A percentile compares a stretch with the other conserved stretches of the same genome.
Evolutionary conservation across 164 flowering plant genomes (phyloP).

Genomic region (Aristolochia californica): DNA sequence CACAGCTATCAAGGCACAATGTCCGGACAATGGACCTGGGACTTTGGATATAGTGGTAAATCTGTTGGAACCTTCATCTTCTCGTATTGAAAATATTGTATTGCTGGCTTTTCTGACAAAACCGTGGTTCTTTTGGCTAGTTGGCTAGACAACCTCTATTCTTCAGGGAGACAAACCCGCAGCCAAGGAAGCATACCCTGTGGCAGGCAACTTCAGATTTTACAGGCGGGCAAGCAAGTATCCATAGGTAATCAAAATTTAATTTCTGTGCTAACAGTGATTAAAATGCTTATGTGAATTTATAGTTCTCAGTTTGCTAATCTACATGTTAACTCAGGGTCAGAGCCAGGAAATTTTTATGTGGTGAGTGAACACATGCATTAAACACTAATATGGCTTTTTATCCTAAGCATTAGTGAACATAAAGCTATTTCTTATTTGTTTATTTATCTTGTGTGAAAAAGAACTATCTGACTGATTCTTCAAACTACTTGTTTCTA

Average conservation of each 20-base stretch:
- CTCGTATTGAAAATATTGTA: background rate
- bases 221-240: conserved; percentile 70
- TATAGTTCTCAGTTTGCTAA: too few species aligned
- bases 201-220: conserved; percentile 88
- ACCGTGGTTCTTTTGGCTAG: conserved; percentile 23
- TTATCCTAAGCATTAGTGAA: too few species aligned
- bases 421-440: too few species aligned
- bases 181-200: conserved; percentile 80
- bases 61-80: background rate
- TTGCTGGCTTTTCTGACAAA: background rate
- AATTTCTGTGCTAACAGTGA: too few species aligned
- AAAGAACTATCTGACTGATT: too few species aligned
- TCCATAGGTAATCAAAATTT: conserved; percentile 32
- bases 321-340: too few species aligned
- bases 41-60: conserved; percentile 70
- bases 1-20: conserved; percentile 57
- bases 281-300: too few species aligned
- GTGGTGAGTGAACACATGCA: too few species aligned
- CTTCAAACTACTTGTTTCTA: too few species aligned
- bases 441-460: too few species aligned
- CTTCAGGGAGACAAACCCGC: conserved; percentile 84
- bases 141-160: conserved; percentile 73
- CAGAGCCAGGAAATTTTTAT: too few species aligned
- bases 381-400: too few species aligned
- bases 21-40: conserved; percentile 52